Evolutionary conservation across 2,329 filamentous ascomycete genomes (phyloP).

Genomic region (Amauroascus niger): DNA sequence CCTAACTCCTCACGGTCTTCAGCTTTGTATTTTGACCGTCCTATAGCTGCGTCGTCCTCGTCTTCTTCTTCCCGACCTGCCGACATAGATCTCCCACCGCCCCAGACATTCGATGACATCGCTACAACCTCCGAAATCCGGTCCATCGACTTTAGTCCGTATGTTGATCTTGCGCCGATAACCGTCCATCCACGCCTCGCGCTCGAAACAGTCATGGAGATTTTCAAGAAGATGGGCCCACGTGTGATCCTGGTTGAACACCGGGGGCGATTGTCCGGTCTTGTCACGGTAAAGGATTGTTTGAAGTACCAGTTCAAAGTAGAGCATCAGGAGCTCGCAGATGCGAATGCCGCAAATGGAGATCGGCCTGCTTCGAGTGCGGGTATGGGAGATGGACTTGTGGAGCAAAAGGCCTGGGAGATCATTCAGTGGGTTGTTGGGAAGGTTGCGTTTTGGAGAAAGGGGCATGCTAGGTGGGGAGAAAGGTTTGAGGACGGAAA

Average conservation of each 20-base stretch:
- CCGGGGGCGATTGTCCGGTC: constrained; percentile 67
- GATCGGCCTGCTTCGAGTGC: constrained; percentile 20
- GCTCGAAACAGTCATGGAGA: constrained; percentile 93
- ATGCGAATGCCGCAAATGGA: constrained; percentile 22
- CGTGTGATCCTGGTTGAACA: constrained; percentile 89
- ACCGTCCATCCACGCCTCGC: constrained; percentile 84
- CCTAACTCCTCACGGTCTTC: constrained; percentile 7
- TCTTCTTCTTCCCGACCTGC: constrained; percentile 3
- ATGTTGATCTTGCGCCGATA: constrained; percentile 80
- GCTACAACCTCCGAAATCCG: constrained; percentile 47
- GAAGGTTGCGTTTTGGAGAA: constrained; percentile 17
- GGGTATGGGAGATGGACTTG: constrained; percentile 17
- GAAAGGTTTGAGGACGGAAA: constrained; percentile 16
- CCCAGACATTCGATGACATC: constrained; percentile 51
- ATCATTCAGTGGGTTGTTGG: constrained; percentile 28
- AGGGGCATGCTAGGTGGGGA: neutral
- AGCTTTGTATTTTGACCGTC: constrained; percentile 1
- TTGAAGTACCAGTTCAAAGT: constrained; percentile 96
- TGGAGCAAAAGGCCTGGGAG: constrained; percentile 32
- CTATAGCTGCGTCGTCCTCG: constrained; percentile 3
- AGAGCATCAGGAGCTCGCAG: constrained; percentile 65
- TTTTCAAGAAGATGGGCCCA: constrained; percentile 96
- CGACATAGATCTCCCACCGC: constrained; percentile 22
- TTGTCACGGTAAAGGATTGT: constrained; percentile 95
- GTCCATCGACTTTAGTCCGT: constrained; percentile 70